A percentile compares a stretch with the other conserved stretches of the same genome.
These are phyloP conservation scores for Globisporangium canariense DNA, from an alignment of 352 stramenopile genomes.

Conservation along the genomic window DNA sequence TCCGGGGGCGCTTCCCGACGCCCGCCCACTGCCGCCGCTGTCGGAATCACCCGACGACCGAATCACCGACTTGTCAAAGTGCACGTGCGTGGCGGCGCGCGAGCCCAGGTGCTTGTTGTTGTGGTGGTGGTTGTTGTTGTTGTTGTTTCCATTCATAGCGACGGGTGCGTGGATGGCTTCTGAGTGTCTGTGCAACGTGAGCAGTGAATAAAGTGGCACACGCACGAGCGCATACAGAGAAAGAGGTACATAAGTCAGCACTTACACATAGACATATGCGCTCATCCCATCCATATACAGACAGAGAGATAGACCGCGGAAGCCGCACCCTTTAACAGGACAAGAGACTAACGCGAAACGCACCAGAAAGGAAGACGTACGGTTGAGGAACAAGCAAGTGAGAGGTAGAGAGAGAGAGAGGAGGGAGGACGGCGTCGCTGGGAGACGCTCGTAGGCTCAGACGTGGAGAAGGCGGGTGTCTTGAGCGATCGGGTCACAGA, in stretches of 20 bases:
- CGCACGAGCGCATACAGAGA: not conserved
- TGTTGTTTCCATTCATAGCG: slow-evolving; percentile 36
- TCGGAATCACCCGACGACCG: slow-evolving; percentile 37
- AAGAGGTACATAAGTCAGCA: not conserved
- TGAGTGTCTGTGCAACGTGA: not conserved
- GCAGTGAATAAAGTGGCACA: not conserved
- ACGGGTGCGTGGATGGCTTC: not conserved
- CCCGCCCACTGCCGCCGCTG: slow-evolving; percentile 40
- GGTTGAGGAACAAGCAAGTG: too few relatives aligned
- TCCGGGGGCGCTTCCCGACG: slow-evolving; percentile 15
- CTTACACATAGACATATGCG: not conserved
- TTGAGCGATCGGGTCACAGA: too few relatives aligned
- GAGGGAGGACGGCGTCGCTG: too few relatives aligned
- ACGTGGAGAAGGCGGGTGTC: too few relatives aligned
- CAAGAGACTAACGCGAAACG: too few relatives aligned
- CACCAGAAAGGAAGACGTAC: too few relatives aligned
- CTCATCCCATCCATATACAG: too few relatives aligned
- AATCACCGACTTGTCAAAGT: slow-evolving; percentile 64
- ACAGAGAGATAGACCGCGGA: too few relatives aligned
- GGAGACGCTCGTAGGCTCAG: too few relatives aligned
- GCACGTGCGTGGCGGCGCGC: slow-evolving; percentile 37
- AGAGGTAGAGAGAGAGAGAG: too few relatives aligned
- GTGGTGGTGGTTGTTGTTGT: slow-evolving; percentile 14
- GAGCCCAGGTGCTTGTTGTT: slow-evolving; percentile 22
- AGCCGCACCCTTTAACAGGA: too few relatives aligned